phyloP scores from a whole-genome alignment of 495 filamentous ascomycete species.

The Aspergillus asperescens region DNA sequence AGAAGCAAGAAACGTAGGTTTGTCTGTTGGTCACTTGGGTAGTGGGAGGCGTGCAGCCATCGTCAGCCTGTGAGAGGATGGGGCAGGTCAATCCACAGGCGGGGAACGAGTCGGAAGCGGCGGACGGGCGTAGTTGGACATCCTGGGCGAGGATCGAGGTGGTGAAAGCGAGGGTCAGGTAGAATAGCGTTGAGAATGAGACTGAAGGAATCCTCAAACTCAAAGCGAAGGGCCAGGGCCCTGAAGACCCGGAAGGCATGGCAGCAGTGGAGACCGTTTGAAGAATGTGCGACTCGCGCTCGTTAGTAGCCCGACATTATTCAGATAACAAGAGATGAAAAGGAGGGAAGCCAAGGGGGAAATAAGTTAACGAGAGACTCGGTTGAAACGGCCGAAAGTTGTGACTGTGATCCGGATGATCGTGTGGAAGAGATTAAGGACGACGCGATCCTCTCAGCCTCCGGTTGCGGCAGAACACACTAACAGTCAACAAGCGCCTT shows the following conservation, averaged over 20 bases:
- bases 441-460: not conserved
- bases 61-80: constrained; percentile 40
- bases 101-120: constrained; percentile 41
- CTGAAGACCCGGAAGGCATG: constrained; percentile 8
- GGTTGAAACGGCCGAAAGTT: not conserved
- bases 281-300: not conserved
- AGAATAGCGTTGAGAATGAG: constrained; percentile 8
- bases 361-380: constrained; percentile 7
- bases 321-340: not conserved
- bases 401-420: not conserved
- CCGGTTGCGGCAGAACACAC: not conserved
- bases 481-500: not conserved
- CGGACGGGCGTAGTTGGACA: constrained; percentile 26
- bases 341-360: not conserved
- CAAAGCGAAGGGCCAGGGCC: constrained; percentile 12
- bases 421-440: not conserved
- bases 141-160: constrained; percentile 23
- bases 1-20: constrained; percentile 52
- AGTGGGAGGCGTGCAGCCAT: constrained; percentile 39
- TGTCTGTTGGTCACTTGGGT: constrained; percentile 26
- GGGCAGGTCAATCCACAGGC: constrained; percentile 46
- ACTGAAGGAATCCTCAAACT: constrained; percentile 1
- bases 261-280: constrained; percentile 20
- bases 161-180: constrained; percentile 16
- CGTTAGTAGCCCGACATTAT: constrained; percentile 9